These are phyloP conservation scores for Hyphodiscus sp. DNA, from an alignment of 2,329 filamentous ascomycete genomes.

Conservation along the genomic window DNA sequence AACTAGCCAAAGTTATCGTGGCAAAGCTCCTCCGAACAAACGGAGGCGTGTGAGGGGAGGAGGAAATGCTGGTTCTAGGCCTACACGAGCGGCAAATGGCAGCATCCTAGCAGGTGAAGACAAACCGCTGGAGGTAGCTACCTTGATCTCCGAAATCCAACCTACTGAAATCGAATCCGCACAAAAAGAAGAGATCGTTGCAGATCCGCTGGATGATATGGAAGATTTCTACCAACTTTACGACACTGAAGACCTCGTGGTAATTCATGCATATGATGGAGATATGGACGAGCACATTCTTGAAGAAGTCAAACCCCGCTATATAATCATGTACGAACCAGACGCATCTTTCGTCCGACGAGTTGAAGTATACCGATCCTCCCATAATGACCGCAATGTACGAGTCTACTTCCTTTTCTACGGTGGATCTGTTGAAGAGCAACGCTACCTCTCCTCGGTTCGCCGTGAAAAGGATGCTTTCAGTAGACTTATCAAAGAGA, in stretches of 20 bases:
- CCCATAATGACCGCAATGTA: constrained; percentile 82
- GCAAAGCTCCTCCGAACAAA: constrained; percentile 72
- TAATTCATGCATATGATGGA: constrained; percentile 89
- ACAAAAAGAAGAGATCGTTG: constrained; percentile 68
- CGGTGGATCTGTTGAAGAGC: constrained; percentile 88
- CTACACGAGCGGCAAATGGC: constrained; percentile 63
- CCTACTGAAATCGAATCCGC: constrained; percentile 70
- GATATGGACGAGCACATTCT: constrained; percentile 96
- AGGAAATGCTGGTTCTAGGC: constrained; percentile 49
- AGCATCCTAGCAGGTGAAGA: constrained; percentile 76
- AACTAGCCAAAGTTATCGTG: constrained; percentile 40
- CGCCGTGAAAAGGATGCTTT: constrained; percentile 96
- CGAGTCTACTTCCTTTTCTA: constrained; percentile 98
- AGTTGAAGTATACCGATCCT: constrained; percentile 93
- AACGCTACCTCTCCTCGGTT: constrained; percentile 82
- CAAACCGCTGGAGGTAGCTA: constrained; percentile 73
- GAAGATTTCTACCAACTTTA: constrained; percentile 89
- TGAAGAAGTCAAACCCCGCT: constrained; percentile 86
- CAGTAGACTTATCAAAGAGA: constrained; percentile 88
- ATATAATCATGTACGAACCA: constrained; percentile 98
- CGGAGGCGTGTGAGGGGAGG: constrained; percentile 78
- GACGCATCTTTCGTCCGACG: constrained; percentile 90
- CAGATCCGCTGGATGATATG: constrained; percentile 82
- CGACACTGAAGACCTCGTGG: constrained; percentile 81
- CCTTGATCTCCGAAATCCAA: constrained; percentile 74